Evolutionary conservation across 129 eudicot genomes (phyloP).

Genomic region (Gnaphalium uliginosum): DNA sequence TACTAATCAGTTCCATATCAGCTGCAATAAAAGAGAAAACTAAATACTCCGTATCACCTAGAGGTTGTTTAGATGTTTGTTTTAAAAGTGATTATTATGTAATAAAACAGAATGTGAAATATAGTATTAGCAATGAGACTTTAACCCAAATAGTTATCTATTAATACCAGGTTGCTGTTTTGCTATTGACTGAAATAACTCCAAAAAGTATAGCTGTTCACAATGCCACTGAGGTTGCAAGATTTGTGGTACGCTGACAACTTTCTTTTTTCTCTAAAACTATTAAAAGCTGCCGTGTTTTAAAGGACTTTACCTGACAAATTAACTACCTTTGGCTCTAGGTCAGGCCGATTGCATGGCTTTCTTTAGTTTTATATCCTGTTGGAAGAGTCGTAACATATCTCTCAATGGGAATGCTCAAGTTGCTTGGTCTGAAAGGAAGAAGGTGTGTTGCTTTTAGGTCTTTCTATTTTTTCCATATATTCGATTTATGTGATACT

Average conservation of each 20-base stretch:
- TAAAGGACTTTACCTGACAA: conserved; percentile 24
- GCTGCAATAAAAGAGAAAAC: background rate
- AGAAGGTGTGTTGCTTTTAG: conserved; percentile 53
- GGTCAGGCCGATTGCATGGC: conserved; percentile 99
- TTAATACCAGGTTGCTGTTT: conserved; percentile 71
- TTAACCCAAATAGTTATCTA: background rate
- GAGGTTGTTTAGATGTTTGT: background rate
- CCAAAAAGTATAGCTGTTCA: conserved; percentile 99
- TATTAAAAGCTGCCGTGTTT: conserved; percentile 2
- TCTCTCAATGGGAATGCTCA: conserved; percentile 96
- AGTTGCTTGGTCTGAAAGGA: conserved; percentile 90
- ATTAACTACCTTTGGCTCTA: conserved; percentile 47
- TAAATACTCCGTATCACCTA: too few species aligned
- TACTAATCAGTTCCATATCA: background rate
- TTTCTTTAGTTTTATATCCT: conserved; percentile 85
- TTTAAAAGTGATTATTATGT: too few species aligned
- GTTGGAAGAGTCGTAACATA: conserved; percentile 96
- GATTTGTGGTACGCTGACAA: conserved; percentile 84
- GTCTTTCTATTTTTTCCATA: background rate
- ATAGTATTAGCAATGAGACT: background rate
- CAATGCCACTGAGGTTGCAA: conserved; percentile 97
- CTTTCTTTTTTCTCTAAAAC: conserved; percentile 20
- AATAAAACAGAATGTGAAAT: too few species aligned
- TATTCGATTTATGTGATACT: background rate
- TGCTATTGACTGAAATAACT: conserved; percentile 96